Conservation (phyloP, 2,329 filamentous ascomycete species). For the Thielaviopsis cerberus region DNA sequence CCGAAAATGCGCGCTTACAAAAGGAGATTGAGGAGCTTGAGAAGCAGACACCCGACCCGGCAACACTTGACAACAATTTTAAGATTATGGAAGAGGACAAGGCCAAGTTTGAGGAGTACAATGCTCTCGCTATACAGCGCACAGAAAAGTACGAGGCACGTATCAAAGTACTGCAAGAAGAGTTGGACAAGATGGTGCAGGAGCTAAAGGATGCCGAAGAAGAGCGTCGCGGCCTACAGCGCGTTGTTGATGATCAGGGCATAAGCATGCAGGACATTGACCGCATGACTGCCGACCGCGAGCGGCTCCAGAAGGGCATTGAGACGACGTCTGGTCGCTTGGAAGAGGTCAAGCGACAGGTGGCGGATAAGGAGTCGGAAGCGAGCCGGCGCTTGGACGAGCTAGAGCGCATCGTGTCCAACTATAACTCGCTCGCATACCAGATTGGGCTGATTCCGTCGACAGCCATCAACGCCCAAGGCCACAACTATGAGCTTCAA, state of each 20-base stretch:
- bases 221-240: constrained; percentile 62
- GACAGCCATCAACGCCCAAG: constrained; percentile 70
- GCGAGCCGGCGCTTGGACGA: constrained; percentile 75
- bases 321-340: constrained; percentile 57
- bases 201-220: constrained; percentile 67
- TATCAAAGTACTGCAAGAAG: constrained; percentile 65
- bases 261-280: constrained; percentile 98
- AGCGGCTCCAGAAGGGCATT: constrained; percentile 76
- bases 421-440: constrained; percentile 87
- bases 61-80: constrained; percentile 71
- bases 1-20: constrained; percentile 60
- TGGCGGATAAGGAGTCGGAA: constrained; percentile 74
- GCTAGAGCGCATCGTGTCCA: constrained; percentile 74
- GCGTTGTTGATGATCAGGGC: constrained; percentile 75
- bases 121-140: constrained; percentile 62
- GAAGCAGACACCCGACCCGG: constrained; percentile 67
- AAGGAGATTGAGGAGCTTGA: constrained; percentile 81
- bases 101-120: constrained; percentile 89
- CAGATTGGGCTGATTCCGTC: constrained; percentile 79
- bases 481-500: constrained; percentile 64
- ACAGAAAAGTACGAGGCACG: constrained; percentile 76
- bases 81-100: constrained; percentile 89
- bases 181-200: constrained; percentile 57
- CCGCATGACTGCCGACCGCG: constrained; percentile 90
- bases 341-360: constrained; percentile 68